Base-by-base conservation (phyloP, 2,329 filamentous ascomycete species). In the Fusarium sp. region DNA sequence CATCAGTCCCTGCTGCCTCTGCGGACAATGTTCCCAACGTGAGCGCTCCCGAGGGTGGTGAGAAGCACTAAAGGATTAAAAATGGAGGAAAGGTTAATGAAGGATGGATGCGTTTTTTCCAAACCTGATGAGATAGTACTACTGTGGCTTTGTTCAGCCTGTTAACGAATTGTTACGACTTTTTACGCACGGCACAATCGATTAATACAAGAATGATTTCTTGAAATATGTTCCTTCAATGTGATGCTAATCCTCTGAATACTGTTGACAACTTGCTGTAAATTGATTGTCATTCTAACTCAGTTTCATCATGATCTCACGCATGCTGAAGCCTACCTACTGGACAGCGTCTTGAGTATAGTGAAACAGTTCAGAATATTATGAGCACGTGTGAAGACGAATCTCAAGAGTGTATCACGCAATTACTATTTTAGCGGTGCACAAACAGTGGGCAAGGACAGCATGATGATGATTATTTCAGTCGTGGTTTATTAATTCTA, bases 141-240 rank as follows among this genome's bases (percentile, higher is more conserved):
- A 42, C 65, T 51, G 34, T 23, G 54, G 54, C 45, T 52, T 34
- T 58, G 28, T 62, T 64, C 33, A 57, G 54, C 45, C 59, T 41
- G 50, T 58, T 62, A 62, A 74, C 36, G 71, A 74, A 64, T 59
- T 69, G 52, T 71, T 60, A 74, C 60, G 72, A 73, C 57, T 49
- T 63, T 31, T 70, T 45, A 72, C 44, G 67, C 65, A 66, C 54
- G 53, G 52, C 45, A 56, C 64, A 67, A 49, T 69, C 57, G 57
- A 67, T 71, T 44, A 62, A 69, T 65, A 47, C 37, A 44, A 62
- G 62, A 18, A 62, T 59, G 51, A 55, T 62, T 54, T 50, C 31
- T 18, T 16, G 7, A n/a, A 2, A 2, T 3, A 6, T 13, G 16
- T 10, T 44, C 3, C 4, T n/a, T 6, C 20, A 26, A 23, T 9